Percentiles rank a stretch among this genome's conserved stretches.
phyloP scores from a whole-genome alignment of 441 rosid species.

The Breynia disticha region DNA sequence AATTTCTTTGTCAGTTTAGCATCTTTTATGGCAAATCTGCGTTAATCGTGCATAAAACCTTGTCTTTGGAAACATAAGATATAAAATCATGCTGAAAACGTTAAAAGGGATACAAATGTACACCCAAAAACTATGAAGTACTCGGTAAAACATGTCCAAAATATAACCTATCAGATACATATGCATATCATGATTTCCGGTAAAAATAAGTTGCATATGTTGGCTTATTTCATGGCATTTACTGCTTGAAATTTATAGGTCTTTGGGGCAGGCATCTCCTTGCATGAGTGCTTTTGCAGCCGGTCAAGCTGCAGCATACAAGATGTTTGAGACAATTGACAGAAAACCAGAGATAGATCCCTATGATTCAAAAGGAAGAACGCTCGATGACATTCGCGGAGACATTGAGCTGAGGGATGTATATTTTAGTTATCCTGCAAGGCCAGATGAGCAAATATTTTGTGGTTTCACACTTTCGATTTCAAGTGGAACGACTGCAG shows the following conservation, averaged over 20 bases:
- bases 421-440: conserved; percentile 55
- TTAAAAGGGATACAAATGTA: too few species aligned
- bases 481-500: conserved; percentile 48
- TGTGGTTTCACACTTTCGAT: conserved; percentile 55
- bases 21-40: too few species aligned
- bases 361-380: conserved; percentile 33
- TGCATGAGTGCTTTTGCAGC: conserved; percentile 55
- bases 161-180: background rate
- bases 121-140: too few species aligned
- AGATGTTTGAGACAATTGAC: conserved; percentile 68
- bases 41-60: too few species aligned
- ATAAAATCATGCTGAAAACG: too few species aligned
- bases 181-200: background rate
- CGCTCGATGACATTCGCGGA: conserved; percentile 40
- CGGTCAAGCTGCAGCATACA: conserved; percentile 71
- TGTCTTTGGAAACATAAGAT: too few species aligned
- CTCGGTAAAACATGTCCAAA: too few species aligned
- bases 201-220: background rate
- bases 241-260: conserved; percentile 24
- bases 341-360: conserved; percentile 65
- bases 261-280: conserved; percentile 67
- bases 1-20: too few species aligned
- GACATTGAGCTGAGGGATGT: conserved; percentile 57
- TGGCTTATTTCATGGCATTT: background rate
- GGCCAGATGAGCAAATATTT: conserved; percentile 67